A percentile compares a stretch with the other conserved stretches of the same genome.
These are phyloP conservation scores for Cystobasidium pallidum DNA, from an alignment of 1,284 basidiomycete species.

Conservation along the genomic window DNA sequence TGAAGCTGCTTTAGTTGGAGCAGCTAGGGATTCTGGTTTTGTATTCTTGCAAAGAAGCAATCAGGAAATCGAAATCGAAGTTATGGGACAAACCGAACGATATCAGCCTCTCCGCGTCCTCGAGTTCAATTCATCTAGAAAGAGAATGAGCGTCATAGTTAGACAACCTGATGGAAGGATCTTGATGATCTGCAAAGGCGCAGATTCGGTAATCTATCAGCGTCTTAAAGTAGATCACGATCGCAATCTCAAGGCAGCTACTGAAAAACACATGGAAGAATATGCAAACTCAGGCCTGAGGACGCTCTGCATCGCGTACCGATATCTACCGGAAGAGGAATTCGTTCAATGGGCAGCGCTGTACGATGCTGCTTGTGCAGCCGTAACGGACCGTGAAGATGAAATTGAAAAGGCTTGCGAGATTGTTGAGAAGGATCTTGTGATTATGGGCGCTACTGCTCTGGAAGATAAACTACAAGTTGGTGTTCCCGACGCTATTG, in stretches of 20 bases:
- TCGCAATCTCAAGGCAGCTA: constrained; percentile 71
- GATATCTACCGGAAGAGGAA: constrained; percentile 78
- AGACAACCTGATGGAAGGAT: constrained; percentile 79
- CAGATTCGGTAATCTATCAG: constrained; percentile 90
- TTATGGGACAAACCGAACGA: constrained; percentile 82
- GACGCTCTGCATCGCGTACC: constrained; percentile 86
- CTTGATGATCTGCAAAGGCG: constrained; percentile 91
- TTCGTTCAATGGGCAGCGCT: constrained; percentile 77
- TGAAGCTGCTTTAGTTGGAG: constrained; percentile 89
- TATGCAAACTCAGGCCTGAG: constrained; percentile 92
- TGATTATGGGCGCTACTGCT: constrained; percentile 89
- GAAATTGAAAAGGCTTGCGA: constrained; percentile 87
- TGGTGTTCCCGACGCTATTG: constrained; percentile 94
- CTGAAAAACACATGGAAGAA: constrained; percentile 81
- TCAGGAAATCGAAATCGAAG: constrained; percentile 81
- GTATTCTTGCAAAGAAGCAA: constrained; percentile 80
- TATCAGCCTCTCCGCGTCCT: constrained; percentile 78
- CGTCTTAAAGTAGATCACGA: constrained; percentile 77
- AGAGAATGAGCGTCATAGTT: constrained; percentile 89
- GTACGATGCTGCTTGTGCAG: constrained; percentile 78
- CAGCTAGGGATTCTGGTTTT: constrained; percentile 89
- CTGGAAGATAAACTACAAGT: constrained; percentile 96
- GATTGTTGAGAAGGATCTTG: constrained; percentile 76
- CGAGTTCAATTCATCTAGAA: constrained; percentile 91
- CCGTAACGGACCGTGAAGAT: constrained; percentile 79